Conservation (phyloP, 306 rosid genomes). For the Quercus glauca region DNA sequence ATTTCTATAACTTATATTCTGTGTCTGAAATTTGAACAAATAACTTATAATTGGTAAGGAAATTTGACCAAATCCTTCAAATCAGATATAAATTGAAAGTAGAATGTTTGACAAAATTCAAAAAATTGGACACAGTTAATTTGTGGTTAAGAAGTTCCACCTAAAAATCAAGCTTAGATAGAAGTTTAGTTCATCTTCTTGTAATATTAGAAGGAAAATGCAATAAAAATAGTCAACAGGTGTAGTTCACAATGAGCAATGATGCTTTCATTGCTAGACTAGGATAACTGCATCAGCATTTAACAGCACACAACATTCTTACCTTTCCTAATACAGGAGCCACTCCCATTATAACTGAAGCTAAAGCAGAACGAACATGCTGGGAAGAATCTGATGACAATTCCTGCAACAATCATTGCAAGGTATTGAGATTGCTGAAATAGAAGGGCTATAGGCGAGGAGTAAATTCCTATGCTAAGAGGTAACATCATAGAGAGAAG, state of each 20-base stretch:
- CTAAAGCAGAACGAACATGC: slow-evolving; percentile 97
- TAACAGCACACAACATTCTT: slow-evolving; percentile 1
- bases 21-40: no score
- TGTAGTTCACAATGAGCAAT: background rate
- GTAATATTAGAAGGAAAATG: no score
- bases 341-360: slow-evolving; percentile 99
- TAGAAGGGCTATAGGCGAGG: background rate
- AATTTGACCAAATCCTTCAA: no score
- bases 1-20: no score
- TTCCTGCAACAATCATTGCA: slow-evolving; percentile 55
- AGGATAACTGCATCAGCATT: slow-evolving; percentile 14
- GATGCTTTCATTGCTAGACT: slow-evolving; percentile 3
- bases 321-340: slow-evolving; percentile 98
- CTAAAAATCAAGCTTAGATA: no score
- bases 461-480: background rate
- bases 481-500: slow-evolving; percentile 9
- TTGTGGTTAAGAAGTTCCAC: no score
- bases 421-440: slow-evolving; percentile 4
- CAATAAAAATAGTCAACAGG: no score
- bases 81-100: no score
- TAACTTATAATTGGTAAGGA: no score
- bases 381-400: slow-evolving; percentile 96
- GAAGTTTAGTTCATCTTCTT: no score
- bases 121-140: no score
- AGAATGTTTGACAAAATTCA: no score